Evolutionary conservation across 768 basidiomycete genomes (phyloP).

Genomic region (Pulveroboletus frians): DNA sequence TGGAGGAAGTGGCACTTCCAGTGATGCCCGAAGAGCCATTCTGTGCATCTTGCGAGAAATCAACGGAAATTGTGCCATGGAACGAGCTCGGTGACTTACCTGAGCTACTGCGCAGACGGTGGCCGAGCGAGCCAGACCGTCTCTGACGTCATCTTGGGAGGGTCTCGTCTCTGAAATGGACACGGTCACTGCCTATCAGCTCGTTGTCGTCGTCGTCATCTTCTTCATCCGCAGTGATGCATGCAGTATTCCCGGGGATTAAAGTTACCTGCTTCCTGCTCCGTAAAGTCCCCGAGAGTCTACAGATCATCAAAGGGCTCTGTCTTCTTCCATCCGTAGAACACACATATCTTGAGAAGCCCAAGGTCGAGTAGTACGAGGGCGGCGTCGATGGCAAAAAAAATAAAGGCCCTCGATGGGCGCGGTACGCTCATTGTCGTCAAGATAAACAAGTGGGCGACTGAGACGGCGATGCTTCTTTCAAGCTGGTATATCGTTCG

Average conservation of each 20-base stretch:
- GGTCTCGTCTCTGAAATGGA: constrained; percentile 24
- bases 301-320: constrained; percentile 61
- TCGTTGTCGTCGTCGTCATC: constrained; percentile 60
- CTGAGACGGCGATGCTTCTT: constrained; percentile 58
- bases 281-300: constrained; percentile 48
- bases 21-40: constrained; percentile 9
- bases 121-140: constrained; percentile 28
- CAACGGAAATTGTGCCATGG: background rate
- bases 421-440: constrained; percentile 55
- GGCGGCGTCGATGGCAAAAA: constrained; percentile 43
- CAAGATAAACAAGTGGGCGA: constrained; percentile 47
- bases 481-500: constrained; percentile 76
- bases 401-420: constrained; percentile 41
- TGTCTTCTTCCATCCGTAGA: constrained; percentile 74
- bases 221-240: constrained; percentile 45
- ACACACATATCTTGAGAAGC: constrained; percentile 71
- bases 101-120: constrained; percentile 21
- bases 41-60: constrained; percentile 11
- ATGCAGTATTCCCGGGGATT: constrained; percentile 46
- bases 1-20: constrained; percentile 50
- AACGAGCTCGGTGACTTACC: constrained; percentile 4
- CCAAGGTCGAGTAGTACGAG: constrained; percentile 82
- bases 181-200: constrained; percentile 11
- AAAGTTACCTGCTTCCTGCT: constrained; percentile 58
- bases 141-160: constrained; percentile 32